Percentiles rank a stretch among this genome's conserved stretches.
Evolutionary conservation across 192 early-diverging fungal genomes (phyloP).

Genomic region (Backusella tuberculispora): DNA sequence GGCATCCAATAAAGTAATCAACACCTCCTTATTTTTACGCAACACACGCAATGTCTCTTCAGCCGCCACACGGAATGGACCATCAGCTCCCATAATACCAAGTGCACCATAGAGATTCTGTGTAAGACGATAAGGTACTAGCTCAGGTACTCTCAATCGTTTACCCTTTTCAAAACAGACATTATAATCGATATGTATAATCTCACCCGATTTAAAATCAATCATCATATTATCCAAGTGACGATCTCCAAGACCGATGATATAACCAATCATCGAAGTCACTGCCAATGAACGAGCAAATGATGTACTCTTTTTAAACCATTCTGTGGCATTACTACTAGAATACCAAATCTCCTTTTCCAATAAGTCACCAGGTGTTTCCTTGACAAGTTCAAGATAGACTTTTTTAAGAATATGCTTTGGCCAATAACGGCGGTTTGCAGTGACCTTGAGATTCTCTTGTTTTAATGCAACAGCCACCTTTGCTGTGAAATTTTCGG

Average conservation of each 20-base stretch:
- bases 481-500: conserved; percentile 80
- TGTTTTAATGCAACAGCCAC: conserved; percentile 63
- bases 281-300: conserved; percentile 86
- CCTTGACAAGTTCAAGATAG: conserved; percentile 61
- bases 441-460: conserved; percentile 52
- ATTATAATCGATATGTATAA: conserved; percentile 96
- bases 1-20: conserved; percentile 90
- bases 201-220: conserved; percentile 77
- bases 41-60: conserved; percentile 81
- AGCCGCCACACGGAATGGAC: conserved; percentile 77
- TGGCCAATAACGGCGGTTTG: conserved; percentile 74
- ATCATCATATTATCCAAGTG: conserved; percentile 94
- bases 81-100: conserved; percentile 81
- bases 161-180: conserved; percentile 97
- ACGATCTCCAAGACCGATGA: conserved; percentile 92
- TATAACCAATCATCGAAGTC: conserved; percentile 85
- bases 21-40: conserved; percentile 76
- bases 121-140: conserved; percentile 91
- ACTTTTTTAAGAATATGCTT: conserved; percentile 56
- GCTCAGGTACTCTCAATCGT: conserved; percentile 83
- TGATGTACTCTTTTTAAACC: conserved; percentile 71
- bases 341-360: conserved; percentile 68
- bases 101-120: conserved; percentile 88
- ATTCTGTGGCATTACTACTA: conserved; percentile 65
- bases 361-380: conserved; percentile 70